Evolutionary conservation across 179 eudicot genomes (phyloP), one percentile per base, ranked within the genome.

Genomic region (Spergularia azorica): DNA sequence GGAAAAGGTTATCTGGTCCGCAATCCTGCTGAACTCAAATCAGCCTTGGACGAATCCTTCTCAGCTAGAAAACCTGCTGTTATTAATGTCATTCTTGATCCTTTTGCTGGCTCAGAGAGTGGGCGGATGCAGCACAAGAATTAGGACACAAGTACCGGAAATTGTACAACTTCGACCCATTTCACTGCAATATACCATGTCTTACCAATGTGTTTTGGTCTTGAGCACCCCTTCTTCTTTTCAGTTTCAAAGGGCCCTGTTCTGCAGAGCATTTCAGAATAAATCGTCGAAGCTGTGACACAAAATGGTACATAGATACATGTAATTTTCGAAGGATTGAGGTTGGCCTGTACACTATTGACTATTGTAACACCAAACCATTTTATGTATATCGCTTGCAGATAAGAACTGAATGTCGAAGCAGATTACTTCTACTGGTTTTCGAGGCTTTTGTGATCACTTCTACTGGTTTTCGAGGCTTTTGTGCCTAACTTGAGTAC

Each of bases 41-140:
- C 92, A 67, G 97, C 99, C 15, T 87, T 95, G 75, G 67, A 88
- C 26, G 90, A 93, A 75, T 87, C 97, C 15, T 95, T 93, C 67
- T 74, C 95, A 17, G 97, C 97, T 11, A 73, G 83, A 79, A 93
- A 91, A 70, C 99, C 99, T 54, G 90, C 97, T 74, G 99, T 93
- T 43, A 93, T 95, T 71, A 95, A 95, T 41, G 94, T 95, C 46
- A 93, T 88, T 0, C 87, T 95, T 14, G 97, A 95, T 84, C 99
- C 97, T 18, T 95, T 77, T 77, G 99, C 97, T 63, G 99, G 99
- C 18, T 77, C 94, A 38, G 97, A 95, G 80, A 95, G 99, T 75
- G 97, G 97, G 67, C 86, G 95, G 80, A 60, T 93, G 88, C 97
- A 95, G 72, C 99, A 95, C 89, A 95, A 91, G 84, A 95, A 95